These are phyloP conservation scores for Glycyrrhiza uralensis DNA, from an alignment of 306 rosid species.

Conservation along the genomic window DNA sequence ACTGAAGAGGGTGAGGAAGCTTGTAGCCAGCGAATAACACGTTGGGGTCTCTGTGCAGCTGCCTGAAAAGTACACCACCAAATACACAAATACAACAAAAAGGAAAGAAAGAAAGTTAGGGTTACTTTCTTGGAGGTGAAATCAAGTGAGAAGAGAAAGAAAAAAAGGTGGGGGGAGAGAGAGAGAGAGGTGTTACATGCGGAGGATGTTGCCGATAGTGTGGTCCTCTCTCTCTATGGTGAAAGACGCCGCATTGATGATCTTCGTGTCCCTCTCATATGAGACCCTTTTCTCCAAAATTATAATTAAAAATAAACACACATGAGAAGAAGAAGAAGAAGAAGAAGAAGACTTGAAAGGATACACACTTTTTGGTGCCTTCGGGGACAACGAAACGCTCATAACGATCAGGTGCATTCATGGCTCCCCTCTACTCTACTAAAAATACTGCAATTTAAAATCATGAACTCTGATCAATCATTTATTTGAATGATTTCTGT, in stretches of 20 bases:
- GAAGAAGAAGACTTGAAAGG: too few relatives aligned
- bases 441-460: too few relatives aligned
- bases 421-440: too few relatives aligned
- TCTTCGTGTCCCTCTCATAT: conserved; percentile 91
- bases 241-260: conserved; percentile 82
- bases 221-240: conserved; percentile 90
- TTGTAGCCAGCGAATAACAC: conserved; percentile 89
- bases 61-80: conserved; percentile 52
- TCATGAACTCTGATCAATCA: too few relatives aligned
- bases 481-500: too few relatives aligned
- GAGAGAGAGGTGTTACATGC: too few relatives aligned
- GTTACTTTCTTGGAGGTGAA: neutral
- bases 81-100: neutral
- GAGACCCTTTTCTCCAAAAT: conserved; percentile 58
- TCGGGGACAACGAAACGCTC: conserved; percentile 96
- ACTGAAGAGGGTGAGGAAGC: conserved; percentile 95
- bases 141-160: neutral
- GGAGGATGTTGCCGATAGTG: conserved; percentile 82
- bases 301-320: neutral
- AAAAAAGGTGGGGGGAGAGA: too few relatives aligned
- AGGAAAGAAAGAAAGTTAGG: neutral
- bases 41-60: conserved; percentile 76
- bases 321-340: neutral
- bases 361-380: conserved; percentile 78
- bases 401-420: conserved; percentile 96